Conservation (phyloP, 2,329 filamentous ascomycete genomes). For the Diaporthe aspalathi region DNA sequence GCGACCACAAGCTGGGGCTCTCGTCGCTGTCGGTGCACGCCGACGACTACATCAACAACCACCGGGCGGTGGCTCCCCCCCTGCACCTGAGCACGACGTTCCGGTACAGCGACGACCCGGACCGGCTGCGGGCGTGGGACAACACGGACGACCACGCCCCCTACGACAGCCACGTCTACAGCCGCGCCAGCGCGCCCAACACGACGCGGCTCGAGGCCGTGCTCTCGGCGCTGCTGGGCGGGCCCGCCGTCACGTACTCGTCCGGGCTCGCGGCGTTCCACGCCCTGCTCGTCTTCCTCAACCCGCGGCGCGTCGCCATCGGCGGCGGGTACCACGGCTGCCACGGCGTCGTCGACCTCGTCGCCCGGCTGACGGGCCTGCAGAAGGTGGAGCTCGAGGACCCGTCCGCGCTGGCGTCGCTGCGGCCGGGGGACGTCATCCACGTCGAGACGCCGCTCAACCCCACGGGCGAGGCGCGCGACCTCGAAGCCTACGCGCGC, state of each 20-base stretch:
- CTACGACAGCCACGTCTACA: constrained; percentile 81
- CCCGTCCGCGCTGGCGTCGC: constrained; percentile 59
- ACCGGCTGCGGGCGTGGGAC: constrained; percentile 64
- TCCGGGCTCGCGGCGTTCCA: constrained; percentile 92
- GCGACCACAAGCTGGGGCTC: constrained; percentile 59
- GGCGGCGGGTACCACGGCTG: constrained; percentile 92
- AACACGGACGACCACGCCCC: constrained; percentile 65
- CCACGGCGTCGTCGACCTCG: constrained; percentile 82
- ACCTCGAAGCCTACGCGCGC: constrained; percentile 75
- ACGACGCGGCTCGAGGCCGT: constrained; percentile 87
- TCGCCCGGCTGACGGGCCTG: constrained; percentile 81
- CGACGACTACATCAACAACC: constrained; percentile 79
- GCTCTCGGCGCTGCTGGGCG: constrained; percentile 78
- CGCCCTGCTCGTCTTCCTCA: constrained; percentile 83
- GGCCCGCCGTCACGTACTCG: constrained; percentile 79
- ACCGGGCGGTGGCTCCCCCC: constrained; percentile 85
- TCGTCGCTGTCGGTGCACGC: constrained; percentile 84
- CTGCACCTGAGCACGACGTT: constrained; percentile 94
- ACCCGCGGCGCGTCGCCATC: constrained; percentile 85
- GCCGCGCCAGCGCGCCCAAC: constrained; percentile 81
- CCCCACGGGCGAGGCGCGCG: constrained; percentile 83
- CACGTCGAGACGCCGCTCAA: constrained; percentile 96
- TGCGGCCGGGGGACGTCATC: constrained; percentile 83
- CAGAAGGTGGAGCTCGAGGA: constrained; percentile 75
- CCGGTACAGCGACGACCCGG: constrained; percentile 79